phyloP scores from a whole-genome alignment of 108 stramenopile species.

The Asterionellopsis glacialis region DNA sequence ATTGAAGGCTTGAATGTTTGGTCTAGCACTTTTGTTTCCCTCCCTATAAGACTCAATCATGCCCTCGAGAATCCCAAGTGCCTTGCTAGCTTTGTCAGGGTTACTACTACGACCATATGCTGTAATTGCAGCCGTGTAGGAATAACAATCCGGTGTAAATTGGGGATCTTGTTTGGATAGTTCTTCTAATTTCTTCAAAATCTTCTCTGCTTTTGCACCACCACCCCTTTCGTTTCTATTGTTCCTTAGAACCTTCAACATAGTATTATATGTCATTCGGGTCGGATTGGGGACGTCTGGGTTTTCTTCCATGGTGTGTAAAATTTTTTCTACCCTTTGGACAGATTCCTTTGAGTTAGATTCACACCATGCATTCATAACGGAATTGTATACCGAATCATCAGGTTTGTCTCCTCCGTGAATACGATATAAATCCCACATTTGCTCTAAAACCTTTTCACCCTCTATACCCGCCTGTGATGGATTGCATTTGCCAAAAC shows the following conservation, averaged over 20 bases:
- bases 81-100: constrained; percentile 60
- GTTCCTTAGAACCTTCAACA: constrained; percentile 19
- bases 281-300: neutral
- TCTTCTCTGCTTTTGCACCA: constrained; percentile 15
- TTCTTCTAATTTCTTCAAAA: constrained; percentile 11
- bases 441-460: constrained; percentile 43
- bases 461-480: constrained; percentile 39
- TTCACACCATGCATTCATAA: constrained; percentile 18
- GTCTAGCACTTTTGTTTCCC: constrained; percentile 39
- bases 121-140: constrained; percentile 24
- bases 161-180: constrained; percentile 1
- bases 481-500: constrained; percentile 56
- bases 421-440: constrained; percentile 43
- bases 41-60: constrained; percentile 51
- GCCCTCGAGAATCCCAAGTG: constrained; percentile 42
- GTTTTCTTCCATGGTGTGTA: too few relatives aligned
- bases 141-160: constrained; percentile 20
- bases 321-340: constrained; percentile 20
- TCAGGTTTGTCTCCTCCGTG: constrained; percentile 22
- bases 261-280: constrained; percentile 24
- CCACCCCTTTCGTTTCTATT: constrained; percentile 11
- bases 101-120: constrained; percentile 37
- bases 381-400: neutral
- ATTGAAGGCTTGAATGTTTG: constrained; percentile 62
- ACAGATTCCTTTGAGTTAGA: constrained; percentile 22